These are phyloP conservation scores for Cadophora luteo-olivacea DNA, from an alignment of 2,329 filamentous ascomycete genomes.

Conservation along the genomic window DNA sequence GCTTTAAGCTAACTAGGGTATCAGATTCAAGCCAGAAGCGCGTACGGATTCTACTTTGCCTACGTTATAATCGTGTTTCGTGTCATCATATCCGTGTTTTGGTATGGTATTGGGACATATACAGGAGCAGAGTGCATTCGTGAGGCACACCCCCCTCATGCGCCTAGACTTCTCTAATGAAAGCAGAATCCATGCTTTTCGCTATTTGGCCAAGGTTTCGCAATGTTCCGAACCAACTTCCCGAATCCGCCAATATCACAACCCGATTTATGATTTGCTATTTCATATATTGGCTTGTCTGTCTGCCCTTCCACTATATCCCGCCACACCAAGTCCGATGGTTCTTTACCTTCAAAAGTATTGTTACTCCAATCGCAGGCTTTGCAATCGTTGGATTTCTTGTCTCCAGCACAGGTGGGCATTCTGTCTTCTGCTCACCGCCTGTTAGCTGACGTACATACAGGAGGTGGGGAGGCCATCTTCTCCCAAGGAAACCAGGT, in stretches of 20 bases:
- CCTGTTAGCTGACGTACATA: background rate
- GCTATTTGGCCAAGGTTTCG: conserved; percentile 35
- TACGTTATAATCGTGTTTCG: conserved; percentile 23
- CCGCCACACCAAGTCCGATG: conserved; percentile 52
- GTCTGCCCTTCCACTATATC: conserved; percentile 53
- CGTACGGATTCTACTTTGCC: conserved; percentile 41
- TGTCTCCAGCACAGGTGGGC: conserved; percentile 20
- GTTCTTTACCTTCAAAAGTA: conserved; percentile 56
- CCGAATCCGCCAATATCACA: conserved; percentile 55
- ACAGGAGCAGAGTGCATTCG: too few relatives aligned
- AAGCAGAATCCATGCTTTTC: conserved; percentile 39
- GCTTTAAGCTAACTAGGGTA: background rate
- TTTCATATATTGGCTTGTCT: conserved; percentile 48
- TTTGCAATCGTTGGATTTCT: conserved; percentile 30
- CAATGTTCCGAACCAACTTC: conserved; percentile 52
- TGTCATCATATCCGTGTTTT: conserved; percentile 46
- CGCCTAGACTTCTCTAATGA: conserved; percentile 34
- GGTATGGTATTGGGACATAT: conserved; percentile 37
- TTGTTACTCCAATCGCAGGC: conserved; percentile 35
- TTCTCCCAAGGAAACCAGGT: conserved; percentile 25
- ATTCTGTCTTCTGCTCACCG: background rate
- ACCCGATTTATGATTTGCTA: conserved; percentile 60
- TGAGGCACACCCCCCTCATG: too few relatives aligned
- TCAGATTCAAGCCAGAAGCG: conserved; percentile 37
- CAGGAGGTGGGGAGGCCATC: conserved; percentile 21